Evolutionary conservation across 1,284 basidiomycete genomes (phyloP).

Genomic region (Lentinus polychrous): DNA sequence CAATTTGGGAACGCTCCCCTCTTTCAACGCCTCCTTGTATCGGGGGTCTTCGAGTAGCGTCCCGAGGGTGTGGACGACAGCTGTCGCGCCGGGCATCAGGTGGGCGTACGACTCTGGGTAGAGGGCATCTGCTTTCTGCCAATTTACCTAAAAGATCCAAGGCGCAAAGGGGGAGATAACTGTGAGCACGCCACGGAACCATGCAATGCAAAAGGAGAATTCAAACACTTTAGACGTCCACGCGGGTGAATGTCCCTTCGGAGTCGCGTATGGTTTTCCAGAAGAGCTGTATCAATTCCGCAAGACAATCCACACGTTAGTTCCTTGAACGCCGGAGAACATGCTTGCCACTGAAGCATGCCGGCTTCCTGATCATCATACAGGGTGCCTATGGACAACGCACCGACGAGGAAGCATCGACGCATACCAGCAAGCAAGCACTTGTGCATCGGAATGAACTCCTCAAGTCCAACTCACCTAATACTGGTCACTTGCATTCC

Average conservation of each 20-base stretch:
- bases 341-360: too few species aligned
- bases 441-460: too few species aligned
- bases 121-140: conserved; percentile 77
- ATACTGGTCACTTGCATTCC: conserved; percentile 88
- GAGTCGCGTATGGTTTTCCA: conserved; percentile 79
- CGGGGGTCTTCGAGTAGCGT: conserved; percentile 77
- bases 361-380: too few species aligned
- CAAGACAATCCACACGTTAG: not conserved
- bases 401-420: not conserved
- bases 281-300: conserved; percentile 53
- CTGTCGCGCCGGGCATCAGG: conserved; percentile 59
- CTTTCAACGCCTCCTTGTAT: conserved; percentile 74
- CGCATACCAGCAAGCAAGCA: not conserved
- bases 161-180: not conserved
- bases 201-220: conserved; percentile 6
- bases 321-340: not conserved
- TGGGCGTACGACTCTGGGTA: conserved; percentile 68
- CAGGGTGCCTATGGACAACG: too few species aligned
- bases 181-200: conserved; percentile 9
- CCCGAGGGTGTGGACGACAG: conserved; percentile 94
- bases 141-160: conserved; percentile 53
- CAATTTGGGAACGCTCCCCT: conserved; percentile 51
- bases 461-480: conserved; percentile 44
- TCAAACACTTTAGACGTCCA: conserved; percentile 70
- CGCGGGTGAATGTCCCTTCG: conserved; percentile 83